A percentile compares a stretch with the other conserved stretches of the same genome.
Conservation (phyloP, 129 eudicot species). For the Flaveria brownii region DNA sequence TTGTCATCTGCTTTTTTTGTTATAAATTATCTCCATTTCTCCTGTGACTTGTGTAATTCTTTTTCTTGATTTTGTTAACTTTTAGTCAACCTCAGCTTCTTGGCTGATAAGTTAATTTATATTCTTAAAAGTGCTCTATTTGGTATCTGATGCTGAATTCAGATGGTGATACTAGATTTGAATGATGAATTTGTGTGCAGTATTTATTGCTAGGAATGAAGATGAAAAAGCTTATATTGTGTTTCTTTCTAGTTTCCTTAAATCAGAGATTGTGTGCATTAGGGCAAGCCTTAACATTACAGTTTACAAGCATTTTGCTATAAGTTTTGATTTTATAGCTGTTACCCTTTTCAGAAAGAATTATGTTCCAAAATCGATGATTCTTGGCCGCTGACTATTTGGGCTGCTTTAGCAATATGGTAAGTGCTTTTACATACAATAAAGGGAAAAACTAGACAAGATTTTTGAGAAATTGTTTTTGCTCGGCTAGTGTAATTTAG, state of each 20-base stretch:
- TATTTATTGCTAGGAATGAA: not conserved
- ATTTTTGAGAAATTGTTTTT: too few species aligned
- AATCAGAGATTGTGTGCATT: not conserved
- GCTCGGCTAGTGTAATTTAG: too few species aligned
- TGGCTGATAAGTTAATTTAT: not conserved
- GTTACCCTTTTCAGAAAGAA: too few species aligned
- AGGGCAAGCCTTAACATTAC: not conserved
- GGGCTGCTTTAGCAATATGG: too few species aligned
- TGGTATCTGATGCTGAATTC: not conserved
- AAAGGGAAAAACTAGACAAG: too few species aligned
- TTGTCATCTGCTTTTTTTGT: slow-evolving; percentile 20
- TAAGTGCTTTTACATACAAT: too few species aligned
- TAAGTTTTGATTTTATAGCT: too few species aligned
- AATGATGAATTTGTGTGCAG: not conserved
- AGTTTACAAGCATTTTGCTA: too few species aligned
- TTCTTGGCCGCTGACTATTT: too few species aligned
- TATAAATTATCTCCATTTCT: not conserved
- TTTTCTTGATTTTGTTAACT: not conserved
- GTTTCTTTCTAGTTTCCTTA: not conserved
- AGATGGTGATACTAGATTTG: not conserved
- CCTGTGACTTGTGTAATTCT: too few species aligned
- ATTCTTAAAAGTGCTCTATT: not conserved
- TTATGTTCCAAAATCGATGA: too few species aligned
- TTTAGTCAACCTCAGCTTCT: not conserved
- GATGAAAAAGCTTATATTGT: not conserved